These are phyloP conservation scores for Aspergillus brasiliensis DNA, from an alignment of 2,329 filamentous ascomycete species.

Conservation along the genomic window DNA sequence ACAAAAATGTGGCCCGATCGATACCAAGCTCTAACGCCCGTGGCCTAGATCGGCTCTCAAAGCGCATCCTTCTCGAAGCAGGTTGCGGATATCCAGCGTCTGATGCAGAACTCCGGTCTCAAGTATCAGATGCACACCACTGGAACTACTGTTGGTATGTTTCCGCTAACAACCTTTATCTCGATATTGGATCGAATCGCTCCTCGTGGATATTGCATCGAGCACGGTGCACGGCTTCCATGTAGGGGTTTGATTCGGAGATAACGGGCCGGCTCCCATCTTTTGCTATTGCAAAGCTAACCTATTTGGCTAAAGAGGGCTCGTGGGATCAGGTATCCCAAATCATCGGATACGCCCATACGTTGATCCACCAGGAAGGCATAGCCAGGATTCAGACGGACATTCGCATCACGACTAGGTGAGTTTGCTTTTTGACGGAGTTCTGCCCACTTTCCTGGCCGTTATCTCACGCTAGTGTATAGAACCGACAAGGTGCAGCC, in stretches of 20 bases:
- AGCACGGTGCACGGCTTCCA: background rate
- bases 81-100: conserved; percentile 78
- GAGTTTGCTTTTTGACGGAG: conserved; percentile 7
- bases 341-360: conserved; percentile 76
- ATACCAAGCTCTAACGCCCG: background rate
- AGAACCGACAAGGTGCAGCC: conserved; percentile 81
- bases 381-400: conserved; percentile 81
- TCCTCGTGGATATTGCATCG: background rate
- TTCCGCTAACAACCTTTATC: background rate
- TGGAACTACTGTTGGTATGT: conserved; percentile 79
- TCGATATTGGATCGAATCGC: background rate
- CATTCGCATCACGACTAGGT: conserved; percentile 77
- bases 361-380: conserved; percentile 69
- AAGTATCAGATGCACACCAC: conserved; percentile 84
- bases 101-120: conserved; percentile 75
- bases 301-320: conserved; percentile 62
- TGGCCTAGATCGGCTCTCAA: conserved; percentile 66
- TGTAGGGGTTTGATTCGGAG: background rate
- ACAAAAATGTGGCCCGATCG: background rate
- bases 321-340: conserved; percentile 81
- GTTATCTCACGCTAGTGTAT: background rate
- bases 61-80: conserved; percentile 72
- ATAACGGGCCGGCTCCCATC: no score
- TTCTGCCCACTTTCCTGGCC: background rate
- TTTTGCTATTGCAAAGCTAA: background rate